Evolutionary conservation across 2,329 filamentous ascomycete species (phyloP), one percentile per base, ranked within the genome.

Genomic region (Sporothrix dimorphospora): DNA sequence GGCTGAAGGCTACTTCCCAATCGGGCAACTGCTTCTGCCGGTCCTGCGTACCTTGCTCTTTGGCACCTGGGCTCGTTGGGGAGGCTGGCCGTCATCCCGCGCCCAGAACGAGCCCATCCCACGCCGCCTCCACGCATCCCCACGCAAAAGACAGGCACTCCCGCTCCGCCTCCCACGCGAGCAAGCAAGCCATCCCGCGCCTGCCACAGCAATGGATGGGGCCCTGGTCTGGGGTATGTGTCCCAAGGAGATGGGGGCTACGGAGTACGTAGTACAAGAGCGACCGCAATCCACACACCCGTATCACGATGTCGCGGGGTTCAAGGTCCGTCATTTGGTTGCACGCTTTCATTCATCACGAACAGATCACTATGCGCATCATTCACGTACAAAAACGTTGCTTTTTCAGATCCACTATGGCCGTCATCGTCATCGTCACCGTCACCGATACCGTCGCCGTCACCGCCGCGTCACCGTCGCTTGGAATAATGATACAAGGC

Each of bases 111-210:
- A 6, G 57, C 14, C n/a, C 59, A 65, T 65, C 59, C 38, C 59
- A 65, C 59, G 59, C 59, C 59, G 38, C 59, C 59, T 65, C 59
- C 59, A 65, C 59, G 59, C 57, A 24, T 45, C 38, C 59, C 59
- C 59, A 65, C 59, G 59, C 12, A 65, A 45, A 11, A 65, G 16
- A 19, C 45, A 16, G 1, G 2, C 24, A 30, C 12, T 27, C 30
- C 19, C 34, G 40, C 30, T 59, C 30, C 21, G 19, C 30, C 55
- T 59, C 30, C 21, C 34, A 21, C 30, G 16, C 55, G 16, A 57
- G 14, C 7, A 57, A 11, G 14, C 53, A 57, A 7, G 27, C 16
- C 27, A 57, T 57, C 53, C 53, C 53, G 27, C 53, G 27, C 30
- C 27, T 16, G 38, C 24, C 4, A 55, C 11, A 6, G 11, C 3